Conservation (phyloP, 2,329 filamentous ascomycete genomes). For the Cordyceps militaris region DNA sequence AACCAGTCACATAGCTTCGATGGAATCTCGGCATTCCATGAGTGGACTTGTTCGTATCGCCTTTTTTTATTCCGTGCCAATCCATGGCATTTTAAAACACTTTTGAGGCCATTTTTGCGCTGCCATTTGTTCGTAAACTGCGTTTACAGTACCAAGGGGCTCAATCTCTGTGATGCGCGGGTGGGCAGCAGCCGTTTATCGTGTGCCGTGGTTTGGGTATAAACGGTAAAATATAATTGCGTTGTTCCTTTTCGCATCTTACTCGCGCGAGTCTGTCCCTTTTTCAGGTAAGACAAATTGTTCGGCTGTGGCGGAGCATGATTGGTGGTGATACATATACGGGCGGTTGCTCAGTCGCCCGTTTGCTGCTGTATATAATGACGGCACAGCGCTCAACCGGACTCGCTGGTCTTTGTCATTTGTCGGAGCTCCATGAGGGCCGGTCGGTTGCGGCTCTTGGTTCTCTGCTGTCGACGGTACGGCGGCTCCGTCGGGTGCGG, state of each 20-base stretch:
- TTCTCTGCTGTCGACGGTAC: slow-evolving; percentile 30
- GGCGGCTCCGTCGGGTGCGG: slow-evolving; percentile 25
- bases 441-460: slow-evolving; percentile 32
- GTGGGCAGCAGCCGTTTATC: neutral
- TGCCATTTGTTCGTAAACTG: neutral
- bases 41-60: neutral
- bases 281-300: neutral
- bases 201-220: neutral
- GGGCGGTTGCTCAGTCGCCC: neutral
- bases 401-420: neutral
- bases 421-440: slow-evolving; percentile 23
- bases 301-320: neutral
- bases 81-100: neutral
- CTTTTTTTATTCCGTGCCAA: neutral
- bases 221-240: neutral
- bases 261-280: neutral
- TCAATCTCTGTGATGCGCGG: neutral
- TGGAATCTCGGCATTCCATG: neutral
- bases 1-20: neutral
- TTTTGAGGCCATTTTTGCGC: neutral
- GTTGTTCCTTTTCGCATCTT: neutral
- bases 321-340: neutral
- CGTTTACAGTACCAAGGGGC: neutral
- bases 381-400: neutral
- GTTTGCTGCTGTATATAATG: neutral